A percentile compares a stretch with the other conserved stretches of the same genome.
These are phyloP conservation scores for Evernia prunastri DNA, from an alignment of 495 filamentous ascomycete genomes.

Conservation along the genomic window DNA sequence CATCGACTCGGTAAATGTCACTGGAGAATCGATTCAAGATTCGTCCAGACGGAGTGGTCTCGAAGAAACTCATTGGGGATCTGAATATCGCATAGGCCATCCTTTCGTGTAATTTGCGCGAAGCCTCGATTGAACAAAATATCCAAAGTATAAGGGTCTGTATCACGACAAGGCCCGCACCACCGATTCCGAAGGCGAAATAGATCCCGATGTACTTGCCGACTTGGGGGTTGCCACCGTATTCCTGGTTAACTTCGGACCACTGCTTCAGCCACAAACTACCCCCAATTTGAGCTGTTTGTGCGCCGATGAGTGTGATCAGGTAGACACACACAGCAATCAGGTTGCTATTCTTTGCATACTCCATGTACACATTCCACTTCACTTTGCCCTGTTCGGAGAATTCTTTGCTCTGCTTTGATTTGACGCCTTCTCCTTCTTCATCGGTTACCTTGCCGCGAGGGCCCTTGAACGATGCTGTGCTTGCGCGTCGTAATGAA, in stretches of 20 bases:
- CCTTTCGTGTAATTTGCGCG: constrained; percentile 89
- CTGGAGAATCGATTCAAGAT: constrained; percentile 97
- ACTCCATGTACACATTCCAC: constrained; percentile 83
- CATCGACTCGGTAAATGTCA: constrained; percentile 93
- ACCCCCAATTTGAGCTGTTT: constrained; percentile 72
- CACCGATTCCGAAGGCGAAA: constrained; percentile 88
- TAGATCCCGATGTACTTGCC: constrained; percentile 94
- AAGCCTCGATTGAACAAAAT: constrained; percentile 98
- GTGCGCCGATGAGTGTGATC: constrained; percentile 65
- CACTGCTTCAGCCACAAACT: constrained; percentile 92
- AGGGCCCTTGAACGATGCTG: constrained; percentile 81
- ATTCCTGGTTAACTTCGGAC: constrained; percentile 68
- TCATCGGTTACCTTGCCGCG: constrained; percentile 78
- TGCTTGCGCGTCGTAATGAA: constrained; percentile 82
- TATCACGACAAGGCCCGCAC: constrained; percentile 73
- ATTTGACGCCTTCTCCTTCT: constrained; percentile 64
- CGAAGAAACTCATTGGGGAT: constrained; percentile 98
- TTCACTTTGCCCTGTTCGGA: constrained; percentile 94
- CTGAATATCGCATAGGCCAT: constrained; percentile 99
- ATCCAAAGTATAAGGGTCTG: constrained; percentile 98
- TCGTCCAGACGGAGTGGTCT: constrained; percentile 93
- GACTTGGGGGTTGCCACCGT: constrained; percentile 61
- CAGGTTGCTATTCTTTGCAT: constrained; percentile 90
- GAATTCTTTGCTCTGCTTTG: constrained; percentile 78
- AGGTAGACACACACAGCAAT: constrained; percentile 77